Evolutionary conservation across 805 yeast genomes (phyloP).

Genomic region (Sungouiella blattae): DNA sequence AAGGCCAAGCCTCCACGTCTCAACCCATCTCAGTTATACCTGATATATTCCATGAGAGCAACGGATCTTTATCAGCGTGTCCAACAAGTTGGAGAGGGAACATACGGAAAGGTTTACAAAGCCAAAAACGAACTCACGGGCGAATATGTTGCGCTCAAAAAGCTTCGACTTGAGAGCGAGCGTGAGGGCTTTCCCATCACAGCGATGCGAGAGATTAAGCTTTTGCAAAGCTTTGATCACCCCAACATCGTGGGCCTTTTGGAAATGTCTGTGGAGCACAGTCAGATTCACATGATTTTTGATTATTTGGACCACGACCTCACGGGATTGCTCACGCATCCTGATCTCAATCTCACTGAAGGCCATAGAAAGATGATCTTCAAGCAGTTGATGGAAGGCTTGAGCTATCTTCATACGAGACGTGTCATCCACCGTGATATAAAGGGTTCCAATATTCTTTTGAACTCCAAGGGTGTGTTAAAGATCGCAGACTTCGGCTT

Average conservation of each 20-base stretch:
- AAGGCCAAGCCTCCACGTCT: constrained; percentile 12
- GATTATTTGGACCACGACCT: constrained; percentile 93
- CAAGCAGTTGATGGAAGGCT: constrained; percentile 63
- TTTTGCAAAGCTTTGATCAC: constrained; percentile 80
- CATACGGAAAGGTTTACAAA: constrained; percentile 93
- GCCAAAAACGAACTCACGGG: constrained; percentile 70
- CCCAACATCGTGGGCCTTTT: constrained; percentile 73
- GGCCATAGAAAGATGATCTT: constrained; percentile 67
- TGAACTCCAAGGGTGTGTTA: constrained; percentile 58
- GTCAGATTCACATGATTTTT: constrained; percentile 81
- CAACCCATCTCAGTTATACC: constrained; percentile 29
- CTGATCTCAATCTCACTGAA: constrained; percentile 56
- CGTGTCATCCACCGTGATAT: constrained; percentile 77
- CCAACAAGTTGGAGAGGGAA: constrained; percentile 97
- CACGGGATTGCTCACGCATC: constrained; percentile 80
- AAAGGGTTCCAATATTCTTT: constrained; percentile 73
- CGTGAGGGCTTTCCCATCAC: constrained; percentile 96
- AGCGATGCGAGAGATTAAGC: constrained; percentile 84
- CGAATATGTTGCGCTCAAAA: constrained; percentile 80
- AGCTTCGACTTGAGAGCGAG: constrained; percentile 78
- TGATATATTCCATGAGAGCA: constrained; percentile 24
- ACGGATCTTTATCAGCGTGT: constrained; percentile 60
- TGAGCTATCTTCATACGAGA: constrained; percentile 64
- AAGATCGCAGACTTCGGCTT: constrained; percentile 82
- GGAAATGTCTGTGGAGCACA: constrained; percentile 85